A percentile compares a stretch with the other conserved stretches of the same genome.
phyloP scores from a whole-genome alignment of 2,329 filamentous ascomycete genomes.

The Diplodia corticola region DNA sequence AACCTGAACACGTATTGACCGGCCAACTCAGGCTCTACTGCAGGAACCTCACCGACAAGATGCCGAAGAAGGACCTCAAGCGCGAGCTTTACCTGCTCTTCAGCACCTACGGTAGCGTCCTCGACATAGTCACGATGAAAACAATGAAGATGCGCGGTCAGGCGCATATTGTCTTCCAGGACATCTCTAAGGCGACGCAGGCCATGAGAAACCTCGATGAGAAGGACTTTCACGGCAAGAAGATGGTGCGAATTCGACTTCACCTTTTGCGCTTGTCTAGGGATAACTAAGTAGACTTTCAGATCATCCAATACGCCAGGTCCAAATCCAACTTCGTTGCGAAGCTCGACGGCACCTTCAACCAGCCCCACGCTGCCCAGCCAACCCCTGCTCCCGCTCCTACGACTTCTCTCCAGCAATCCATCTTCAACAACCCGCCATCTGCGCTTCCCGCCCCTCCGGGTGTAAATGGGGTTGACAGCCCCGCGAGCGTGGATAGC shows the following conservation, averaged over 20 bases:
- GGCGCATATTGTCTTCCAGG: conserved; percentile 87
- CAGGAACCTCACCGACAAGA: conserved; percentile 84
- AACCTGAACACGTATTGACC: conserved; percentile 3
- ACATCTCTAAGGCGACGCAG: conserved; percentile 87
- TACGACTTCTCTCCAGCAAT: conserved; percentile 46
- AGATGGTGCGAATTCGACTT: conserved; percentile 65
- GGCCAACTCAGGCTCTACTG: conserved; percentile 72
- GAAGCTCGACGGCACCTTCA: conserved; percentile 87
- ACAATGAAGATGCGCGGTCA: conserved; percentile 93
- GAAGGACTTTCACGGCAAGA: conserved; percentile 78
- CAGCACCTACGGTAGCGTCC: conserved; percentile 86
- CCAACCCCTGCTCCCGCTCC: conserved; percentile 39
- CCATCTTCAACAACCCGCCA: conserved; percentile 20
- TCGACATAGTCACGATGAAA: conserved; percentile 88
- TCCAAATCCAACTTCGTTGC: conserved; percentile 84
- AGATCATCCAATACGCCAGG: conserved; percentile 92
- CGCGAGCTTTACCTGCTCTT: conserved; percentile 90
- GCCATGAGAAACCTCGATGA: conserved; percentile 88
- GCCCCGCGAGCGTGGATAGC: conserved; percentile 63
- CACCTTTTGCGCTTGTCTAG: conserved; percentile 3
- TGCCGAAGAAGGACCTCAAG: conserved; percentile 84
- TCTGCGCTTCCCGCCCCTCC: conserved; percentile 30
- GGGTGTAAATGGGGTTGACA: conserved; percentile 49
- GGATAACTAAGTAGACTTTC: neutral
- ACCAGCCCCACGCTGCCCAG: conserved; percentile 30